phyloP scores from a whole-genome alignment of 1,284 basidiomycete genomes.

The Anthracocystis walkeri region DNA sequence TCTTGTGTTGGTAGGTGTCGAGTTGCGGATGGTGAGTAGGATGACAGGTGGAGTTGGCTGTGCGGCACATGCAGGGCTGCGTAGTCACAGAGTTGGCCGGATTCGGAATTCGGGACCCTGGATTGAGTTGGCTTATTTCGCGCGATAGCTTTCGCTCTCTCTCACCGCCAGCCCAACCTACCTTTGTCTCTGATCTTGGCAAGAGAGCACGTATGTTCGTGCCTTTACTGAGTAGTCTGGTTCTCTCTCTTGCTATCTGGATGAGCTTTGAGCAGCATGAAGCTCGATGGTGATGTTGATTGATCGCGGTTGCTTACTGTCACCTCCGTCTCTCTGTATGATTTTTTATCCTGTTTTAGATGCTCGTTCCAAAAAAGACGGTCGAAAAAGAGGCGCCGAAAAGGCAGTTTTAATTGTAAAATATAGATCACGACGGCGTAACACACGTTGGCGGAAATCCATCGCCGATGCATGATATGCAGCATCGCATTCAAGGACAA shows the following conservation, averaged over 20 bases:
- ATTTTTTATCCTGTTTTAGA: not conserved
- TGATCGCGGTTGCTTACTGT: no score
- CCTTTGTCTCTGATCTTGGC: no score
- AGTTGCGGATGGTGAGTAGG: conserved; percentile 12
- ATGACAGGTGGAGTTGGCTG: conserved; percentile 32
- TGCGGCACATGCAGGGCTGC: conserved; percentile 26
- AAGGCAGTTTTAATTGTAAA: not conserved
- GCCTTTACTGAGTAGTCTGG: no score
- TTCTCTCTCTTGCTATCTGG: no score
- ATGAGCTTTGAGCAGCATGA: no score
- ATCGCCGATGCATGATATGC: not conserved
- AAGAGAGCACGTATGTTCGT: no score
- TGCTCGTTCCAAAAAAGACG: not conserved
- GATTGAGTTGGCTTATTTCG: conserved; percentile 4
- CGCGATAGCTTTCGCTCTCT: conserved; percentile 7
- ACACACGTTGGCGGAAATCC: not conserved
- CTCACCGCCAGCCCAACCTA: no score
- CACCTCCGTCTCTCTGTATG: no score
- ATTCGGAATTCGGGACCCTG: conserved; percentile 33
- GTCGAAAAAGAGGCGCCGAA: not conserved
- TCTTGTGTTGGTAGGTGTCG: no score
- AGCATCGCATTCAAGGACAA: not conserved
- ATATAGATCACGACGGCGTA: not conserved
- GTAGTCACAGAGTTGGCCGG: conserved; percentile 3
- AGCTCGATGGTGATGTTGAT: no score